Evolutionary conservation across 2,329 filamentous ascomycete species (phyloP).

Genomic region (Fusarium sp.): DNA sequence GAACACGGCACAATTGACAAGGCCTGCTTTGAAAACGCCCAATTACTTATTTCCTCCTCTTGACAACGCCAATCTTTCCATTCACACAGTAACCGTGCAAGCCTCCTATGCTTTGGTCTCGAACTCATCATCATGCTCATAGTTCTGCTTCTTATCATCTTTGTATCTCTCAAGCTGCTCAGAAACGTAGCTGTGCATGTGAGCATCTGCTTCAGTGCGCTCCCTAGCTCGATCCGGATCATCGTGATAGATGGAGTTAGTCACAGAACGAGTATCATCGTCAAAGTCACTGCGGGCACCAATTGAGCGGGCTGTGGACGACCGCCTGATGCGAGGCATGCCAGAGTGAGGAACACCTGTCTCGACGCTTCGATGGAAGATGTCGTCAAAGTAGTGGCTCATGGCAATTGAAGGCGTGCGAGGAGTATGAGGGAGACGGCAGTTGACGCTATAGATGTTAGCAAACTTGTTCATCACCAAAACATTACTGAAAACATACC

Average conservation of each 20-base stretch:
- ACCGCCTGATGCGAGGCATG: slow-evolving; percentile 74
- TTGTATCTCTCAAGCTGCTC: slow-evolving; percentile 81
- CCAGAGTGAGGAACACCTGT: slow-evolving; percentile 53
- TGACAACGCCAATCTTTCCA: slow-evolving; percentile 8
- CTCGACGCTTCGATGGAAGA: slow-evolving; percentile 66
- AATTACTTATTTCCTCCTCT: slow-evolving; percentile 19
- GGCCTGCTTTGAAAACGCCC: slow-evolving; percentile 35
- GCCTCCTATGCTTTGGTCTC: slow-evolving; percentile 54
- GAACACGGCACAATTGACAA: slow-evolving; percentile 9
- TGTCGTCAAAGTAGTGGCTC: slow-evolving; percentile 95
- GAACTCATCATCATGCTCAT: slow-evolving; percentile 58
- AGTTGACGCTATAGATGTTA: slow-evolving; percentile 76
- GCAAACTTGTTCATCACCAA: slow-evolving; percentile 34
- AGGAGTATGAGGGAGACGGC: slow-evolving; percentile 91
- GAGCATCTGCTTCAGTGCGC: slow-evolving; percentile 69
- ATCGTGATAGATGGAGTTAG: slow-evolving; percentile 49
- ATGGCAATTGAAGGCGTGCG: slow-evolving; percentile 86
- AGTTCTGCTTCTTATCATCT: slow-evolving; percentile 44
- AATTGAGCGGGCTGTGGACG: slow-evolving; percentile 85
- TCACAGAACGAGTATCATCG: slow-evolving; percentile 51
- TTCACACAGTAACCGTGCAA: slow-evolving; percentile 2
- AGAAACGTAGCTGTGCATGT: slow-evolving; percentile 84
- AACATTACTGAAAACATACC: slow-evolving; percentile 67
- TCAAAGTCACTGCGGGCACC: slow-evolving; percentile 85
- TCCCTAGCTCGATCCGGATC: slow-evolving; percentile 60